These are phyloP conservation scores for Amauroascus niger DNA, from an alignment of 2,329 filamentous ascomycete genomes.

Conservation along the genomic window DNA sequence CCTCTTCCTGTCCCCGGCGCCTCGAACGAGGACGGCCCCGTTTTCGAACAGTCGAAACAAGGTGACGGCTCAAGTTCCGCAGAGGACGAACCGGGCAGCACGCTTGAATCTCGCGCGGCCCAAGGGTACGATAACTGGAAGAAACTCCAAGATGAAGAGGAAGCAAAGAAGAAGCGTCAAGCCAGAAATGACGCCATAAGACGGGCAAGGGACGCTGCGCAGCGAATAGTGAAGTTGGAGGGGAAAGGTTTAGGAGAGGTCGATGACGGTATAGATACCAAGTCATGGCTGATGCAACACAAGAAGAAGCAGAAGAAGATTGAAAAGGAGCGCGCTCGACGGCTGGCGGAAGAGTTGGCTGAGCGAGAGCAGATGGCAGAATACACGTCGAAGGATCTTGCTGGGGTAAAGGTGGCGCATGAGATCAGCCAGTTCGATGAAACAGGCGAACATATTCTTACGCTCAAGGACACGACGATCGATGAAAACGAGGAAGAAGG, in stretches of 20 bases:
- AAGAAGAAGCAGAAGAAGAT: conserved; percentile 95
- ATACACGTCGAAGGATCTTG: conserved; percentile 77
- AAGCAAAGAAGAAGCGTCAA: conserved; percentile 66
- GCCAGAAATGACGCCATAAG: conserved; percentile 74
- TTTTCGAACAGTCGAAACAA: conserved; percentile 47
- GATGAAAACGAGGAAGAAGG: conserved; percentile 75
- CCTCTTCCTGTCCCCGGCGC: conserved; percentile 73
- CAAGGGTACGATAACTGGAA: conserved; percentile 43
- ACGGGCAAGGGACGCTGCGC: conserved; percentile 74
- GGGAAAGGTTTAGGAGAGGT: conserved; percentile 75
- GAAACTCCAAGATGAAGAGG: conserved; percentile 56
- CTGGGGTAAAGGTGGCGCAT: conserved; percentile 85
- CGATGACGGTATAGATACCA: conserved; percentile 62
- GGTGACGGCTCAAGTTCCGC: conserved; percentile 34
- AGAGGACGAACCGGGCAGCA: conserved; percentile 67
- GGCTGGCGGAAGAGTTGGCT: conserved; percentile 64
- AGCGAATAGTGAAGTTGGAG: conserved; percentile 63
- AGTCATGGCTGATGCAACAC: conserved; percentile 74
- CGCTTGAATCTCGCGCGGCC: conserved; percentile 58
- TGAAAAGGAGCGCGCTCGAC: conserved; percentile 58
- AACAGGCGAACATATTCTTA: conserved; percentile 73
- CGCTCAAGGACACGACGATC: conserved; percentile 86
- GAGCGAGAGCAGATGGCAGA: conserved; percentile 63
- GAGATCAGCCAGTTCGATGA: conserved; percentile 72
- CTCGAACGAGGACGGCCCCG: conserved; percentile 37